Evolutionary conservation across 805 yeast species (phyloP), one percentile per base, ranked within the genome.

Genomic region (Candida qinlingensis): DNA sequence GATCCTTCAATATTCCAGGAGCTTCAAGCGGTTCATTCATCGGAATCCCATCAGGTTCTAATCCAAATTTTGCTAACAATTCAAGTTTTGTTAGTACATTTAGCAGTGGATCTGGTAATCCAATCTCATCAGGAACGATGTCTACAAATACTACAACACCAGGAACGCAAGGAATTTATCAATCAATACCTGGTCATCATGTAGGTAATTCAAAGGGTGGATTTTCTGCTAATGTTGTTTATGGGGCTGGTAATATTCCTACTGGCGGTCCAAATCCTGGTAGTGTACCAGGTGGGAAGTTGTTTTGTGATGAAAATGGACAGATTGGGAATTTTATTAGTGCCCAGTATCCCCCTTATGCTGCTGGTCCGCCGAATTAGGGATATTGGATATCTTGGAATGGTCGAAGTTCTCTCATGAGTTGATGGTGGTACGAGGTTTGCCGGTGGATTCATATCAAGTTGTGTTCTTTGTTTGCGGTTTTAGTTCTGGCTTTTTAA

Each of bases 271-370:
- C 37, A 36, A 31, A n/a, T 31, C 34, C 34, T 31, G 34, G 8
- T 31, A 11, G 19, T 19, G 19, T 19, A 19, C 19, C 19, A 19
- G 19, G 19, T 19, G 43, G 44, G 2, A 44, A 41, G 33, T 31
- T 29, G 6, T 43, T 42, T 31, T 47, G 35, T 31, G 46, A 47
- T 43, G 50, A 47, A 30, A 39, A 34, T 36, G 43, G 46, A 7
- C 50, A 47, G 27, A 28, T 39, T 11, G 43, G 46, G 5, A 26
- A 26, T 10, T 38, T 39, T 39, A 30, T n/a, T 13, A 35, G 43
- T 28, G 39, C 19, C 6, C 47, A 37, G 36, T 44, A 9, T 33
- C 27, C 38, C 5, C 41, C 37, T 25, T 44, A 37, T 41, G 42
- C 45, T 7, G 33, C 29, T n/a, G 41, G 49, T n/a, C 39, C 45